Conservation (phyloP, 495 filamentous ascomycete species). For the Neurospora sp. region DNA sequence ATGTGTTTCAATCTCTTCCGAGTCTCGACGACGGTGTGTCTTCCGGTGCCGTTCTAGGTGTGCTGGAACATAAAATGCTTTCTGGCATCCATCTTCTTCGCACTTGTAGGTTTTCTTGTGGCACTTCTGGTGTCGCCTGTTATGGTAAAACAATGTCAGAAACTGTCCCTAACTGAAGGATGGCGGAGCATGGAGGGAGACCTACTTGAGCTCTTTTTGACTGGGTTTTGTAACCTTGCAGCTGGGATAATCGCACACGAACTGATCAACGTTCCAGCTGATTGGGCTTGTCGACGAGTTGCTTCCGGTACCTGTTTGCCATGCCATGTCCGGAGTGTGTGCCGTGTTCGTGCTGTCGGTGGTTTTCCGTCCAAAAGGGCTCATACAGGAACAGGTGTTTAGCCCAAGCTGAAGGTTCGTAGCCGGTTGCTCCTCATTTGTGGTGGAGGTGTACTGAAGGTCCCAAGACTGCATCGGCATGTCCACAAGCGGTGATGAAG, state of each 20-base stretch:
- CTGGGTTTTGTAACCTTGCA: background rate
- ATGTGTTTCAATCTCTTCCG: background rate
- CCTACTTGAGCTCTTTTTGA: background rate
- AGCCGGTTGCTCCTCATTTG: background rate
- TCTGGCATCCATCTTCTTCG: background rate
- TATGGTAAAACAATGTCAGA: background rate
- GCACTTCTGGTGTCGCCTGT: background rate
- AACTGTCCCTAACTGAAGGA: background rate
- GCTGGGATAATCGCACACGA: background rate
- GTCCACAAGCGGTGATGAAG: background rate
- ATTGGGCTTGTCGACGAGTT: background rate
- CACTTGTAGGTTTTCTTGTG: background rate
- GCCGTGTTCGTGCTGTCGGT: background rate
- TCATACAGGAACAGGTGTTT: background rate
- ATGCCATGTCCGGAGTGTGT: background rate
- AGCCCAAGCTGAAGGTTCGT: background rate
- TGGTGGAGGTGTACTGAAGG: background rate
- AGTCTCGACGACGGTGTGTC: background rate
- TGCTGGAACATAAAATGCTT: background rate
- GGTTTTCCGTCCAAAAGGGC: background rate
- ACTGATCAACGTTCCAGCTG: background rate
- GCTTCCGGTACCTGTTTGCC: background rate
- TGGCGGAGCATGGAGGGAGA: background rate
- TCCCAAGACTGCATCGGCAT: background rate
- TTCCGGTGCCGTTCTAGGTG: background rate